Evolutionary conservation across 2,329 filamentous ascomycete species (phyloP), one percentile per base, ranked within the genome.

Genomic region (Colletotrichum viniferum): DNA sequence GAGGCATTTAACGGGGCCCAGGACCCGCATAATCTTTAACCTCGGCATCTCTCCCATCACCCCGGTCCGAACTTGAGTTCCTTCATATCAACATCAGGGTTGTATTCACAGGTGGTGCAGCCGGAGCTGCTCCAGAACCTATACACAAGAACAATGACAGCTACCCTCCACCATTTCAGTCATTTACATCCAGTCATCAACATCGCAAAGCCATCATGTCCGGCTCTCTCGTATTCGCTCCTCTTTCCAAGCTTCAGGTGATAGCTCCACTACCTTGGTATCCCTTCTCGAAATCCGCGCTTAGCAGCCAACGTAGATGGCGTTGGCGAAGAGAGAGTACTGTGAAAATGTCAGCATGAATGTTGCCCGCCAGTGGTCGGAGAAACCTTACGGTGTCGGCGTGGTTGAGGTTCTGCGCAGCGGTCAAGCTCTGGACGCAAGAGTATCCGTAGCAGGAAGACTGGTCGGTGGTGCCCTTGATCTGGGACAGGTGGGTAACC

Each of bases 401-500:
- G 77, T 94, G 93, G 79, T 88, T 85, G 10, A 94, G 80, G 65
- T 92, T 91, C 79, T 90, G 82, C 5, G 81, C 78, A 0, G 86
- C 85, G 7, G 83, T 85, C 77, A 94, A 81, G 7, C 83, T 79
- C 16, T 82, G 78, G 75, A 91, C 89, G 63, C 90, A 91, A 56
- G 84, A 85, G 72, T 90, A 87, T 4, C 86, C 81, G 79, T 93
- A 94, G 32, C 91, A 91, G 5, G 69, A 72, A 30, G 86, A 89
- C 68, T 88, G 84, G 79, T 94, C 92, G 3, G 87, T 81, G 3
- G 92, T 93, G 10, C 91, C 90, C 71, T 90, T 90, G 76, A 83
- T 84, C 87, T 80, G 88, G 83, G n/a, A 88, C 86, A 89, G 77
- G 80, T 94, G 93, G 10, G 92, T 93, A 78, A 88, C 86, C 86